phyloP scores from a whole-genome alignment of 257 asterid species.

The Solanum bulbocastanum region DNA sequence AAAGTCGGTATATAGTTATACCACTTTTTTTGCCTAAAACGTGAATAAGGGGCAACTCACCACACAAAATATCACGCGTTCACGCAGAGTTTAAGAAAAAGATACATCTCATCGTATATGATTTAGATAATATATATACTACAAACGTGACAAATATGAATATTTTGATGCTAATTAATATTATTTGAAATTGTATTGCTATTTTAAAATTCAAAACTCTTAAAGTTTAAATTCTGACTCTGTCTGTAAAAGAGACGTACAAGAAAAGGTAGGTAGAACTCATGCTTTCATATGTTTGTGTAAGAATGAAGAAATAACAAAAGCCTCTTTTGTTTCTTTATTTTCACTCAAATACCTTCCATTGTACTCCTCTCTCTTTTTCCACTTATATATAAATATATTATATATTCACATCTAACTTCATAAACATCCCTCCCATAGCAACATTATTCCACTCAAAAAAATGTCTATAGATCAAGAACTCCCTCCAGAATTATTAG shows the following conservation, averaged over 20 bases:
- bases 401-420: neutral
- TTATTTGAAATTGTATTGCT: neutral
- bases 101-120: neutral
- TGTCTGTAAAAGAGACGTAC: accelerated
- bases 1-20: neutral
- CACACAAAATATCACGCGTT: neutral
- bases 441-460: neutral
- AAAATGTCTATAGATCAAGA: constrained; percentile 36
- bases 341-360: neutral
- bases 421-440: neutral
- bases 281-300: neutral
- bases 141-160: neutral
- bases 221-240: neutral
- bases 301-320: neutral
- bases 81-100: neutral
- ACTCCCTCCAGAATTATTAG: constrained; percentile 3
- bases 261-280: neutral
- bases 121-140: accelerated
- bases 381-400: neutral
- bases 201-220: neutral
- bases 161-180: neutral
- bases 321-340: neutral
- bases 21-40: neutral
- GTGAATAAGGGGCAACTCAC: neutral
- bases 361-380: neutral